Evolutionary conservation across 2,329 filamentous ascomycete genomes (phyloP).

Genomic region (Mariannaea sp.): DNA sequence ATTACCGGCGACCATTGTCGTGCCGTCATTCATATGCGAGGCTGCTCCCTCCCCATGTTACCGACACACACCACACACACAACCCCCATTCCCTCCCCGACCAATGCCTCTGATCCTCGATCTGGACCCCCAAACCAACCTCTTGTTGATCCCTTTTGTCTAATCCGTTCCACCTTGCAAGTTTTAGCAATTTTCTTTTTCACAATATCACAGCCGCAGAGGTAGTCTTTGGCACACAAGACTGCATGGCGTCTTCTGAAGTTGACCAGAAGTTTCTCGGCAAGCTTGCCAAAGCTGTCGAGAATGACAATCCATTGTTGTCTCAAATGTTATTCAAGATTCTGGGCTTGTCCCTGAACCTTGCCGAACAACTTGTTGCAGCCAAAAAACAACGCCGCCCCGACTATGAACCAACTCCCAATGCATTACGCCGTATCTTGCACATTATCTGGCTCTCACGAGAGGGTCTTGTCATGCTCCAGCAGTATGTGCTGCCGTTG

Average conservation of each 20-base stretch:
- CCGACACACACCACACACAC: too few relatives aligned
- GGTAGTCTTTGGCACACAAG: constrained; percentile 19
- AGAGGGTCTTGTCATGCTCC: constrained; percentile 86
- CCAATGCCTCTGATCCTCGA: constrained; percentile 28
- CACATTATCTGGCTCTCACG: constrained; percentile 96
- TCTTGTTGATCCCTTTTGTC: constrained; percentile 27
- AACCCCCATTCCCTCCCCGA: constrained; percentile 29
- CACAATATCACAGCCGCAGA: constrained; percentile 11
- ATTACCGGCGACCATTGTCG: constrained; percentile 29
- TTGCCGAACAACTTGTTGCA: constrained; percentile 80
- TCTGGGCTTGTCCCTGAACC: constrained; percentile 84
- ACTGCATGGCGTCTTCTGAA: constrained; percentile 88
- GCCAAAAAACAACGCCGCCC: constrained; percentile 82
- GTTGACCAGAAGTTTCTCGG: constrained; percentile 98
- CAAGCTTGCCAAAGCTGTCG: constrained; percentile 80
- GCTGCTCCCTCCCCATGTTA: too few relatives aligned
- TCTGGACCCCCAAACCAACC: constrained; percentile 29
- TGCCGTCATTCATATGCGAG: constrained; percentile 40
- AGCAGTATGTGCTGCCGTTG: constrained; percentile 85
- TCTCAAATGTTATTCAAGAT: constrained; percentile 87
- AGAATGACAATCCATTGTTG: constrained; percentile 76
- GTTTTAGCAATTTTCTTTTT: constrained; percentile 6
- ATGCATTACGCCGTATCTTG: constrained; percentile 78
- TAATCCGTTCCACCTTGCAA: constrained; percentile 19
- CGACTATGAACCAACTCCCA: constrained; percentile 78